phyloP scores from a whole-genome alignment of 2,329 filamentous ascomycete genomes.

The Colletotrichum eleusines region DNA sequence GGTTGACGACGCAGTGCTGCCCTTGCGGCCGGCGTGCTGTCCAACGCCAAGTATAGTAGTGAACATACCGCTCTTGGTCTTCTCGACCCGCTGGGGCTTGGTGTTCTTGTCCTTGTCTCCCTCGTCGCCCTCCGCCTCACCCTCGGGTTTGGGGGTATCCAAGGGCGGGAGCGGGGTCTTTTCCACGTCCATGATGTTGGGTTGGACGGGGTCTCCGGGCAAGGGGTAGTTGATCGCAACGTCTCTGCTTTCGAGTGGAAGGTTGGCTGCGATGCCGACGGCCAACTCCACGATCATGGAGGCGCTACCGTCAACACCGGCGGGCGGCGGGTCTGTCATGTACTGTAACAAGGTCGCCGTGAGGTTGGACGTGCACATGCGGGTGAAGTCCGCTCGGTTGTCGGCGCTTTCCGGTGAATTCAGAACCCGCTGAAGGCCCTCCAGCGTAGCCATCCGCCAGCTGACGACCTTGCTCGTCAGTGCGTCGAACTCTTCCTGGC shows the following conservation, averaged over 20 bases:
- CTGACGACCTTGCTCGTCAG: slow-evolving; percentile 88
- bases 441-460: slow-evolving; percentile 93
- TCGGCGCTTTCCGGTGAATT: slow-evolving; percentile 73
- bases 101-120: slow-evolving; percentile 59
- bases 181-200: slow-evolving; percentile 88
- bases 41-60: slow-evolving; percentile 44
- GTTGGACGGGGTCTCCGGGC: slow-evolving; percentile 78
- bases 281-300: slow-evolving; percentile 95
- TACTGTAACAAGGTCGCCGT: slow-evolving; percentile 78
- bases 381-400: slow-evolving; percentile 76
- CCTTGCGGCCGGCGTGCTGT: slow-evolving; percentile 46
- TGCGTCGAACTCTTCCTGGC: slow-evolving; percentile 89
- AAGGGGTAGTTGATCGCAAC: slow-evolving; percentile 88
- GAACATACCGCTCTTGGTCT: slow-evolving; percentile 62
- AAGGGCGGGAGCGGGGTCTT: slow-evolving; percentile 75
- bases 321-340: slow-evolving; percentile 80
- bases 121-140: slow-evolving; percentile 57
- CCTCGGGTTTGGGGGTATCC: slow-evolving; percentile 54
- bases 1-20: slow-evolving; percentile 49
- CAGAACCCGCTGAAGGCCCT: slow-evolving; percentile 83
- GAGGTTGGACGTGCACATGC: slow-evolving; percentile 75
- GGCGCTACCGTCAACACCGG: slow-evolving; percentile 87
- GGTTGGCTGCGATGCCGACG: slow-evolving; percentile 84
- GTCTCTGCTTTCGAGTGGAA: slow-evolving; percentile 92
- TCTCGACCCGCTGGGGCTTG: slow-evolving; percentile 55